A percentile compares a stretch with the other conserved stretches of the same genome.
phyloP scores from a whole-genome alignment of 805 yeast species.

The Torulaspora quercuum region DNA sequence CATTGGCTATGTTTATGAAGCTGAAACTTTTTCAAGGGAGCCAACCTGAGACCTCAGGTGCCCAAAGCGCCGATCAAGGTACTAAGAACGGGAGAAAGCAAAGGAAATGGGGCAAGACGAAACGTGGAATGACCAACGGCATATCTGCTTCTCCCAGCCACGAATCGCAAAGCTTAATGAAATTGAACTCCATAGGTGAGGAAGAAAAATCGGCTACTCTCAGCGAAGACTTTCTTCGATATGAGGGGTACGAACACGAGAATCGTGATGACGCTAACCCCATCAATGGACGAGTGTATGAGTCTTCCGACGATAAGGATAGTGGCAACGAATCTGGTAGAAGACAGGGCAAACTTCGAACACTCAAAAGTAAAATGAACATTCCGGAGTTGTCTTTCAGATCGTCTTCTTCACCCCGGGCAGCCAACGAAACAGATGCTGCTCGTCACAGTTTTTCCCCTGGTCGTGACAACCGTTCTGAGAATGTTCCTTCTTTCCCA shows the following conservation, averaged over 20 bases:
- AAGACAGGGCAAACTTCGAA: slow-evolving; percentile 21
- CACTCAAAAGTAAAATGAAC: slow-evolving; percentile 24
- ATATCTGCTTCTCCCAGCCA: not conserved
- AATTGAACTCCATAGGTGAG: slow-evolving; percentile 20
- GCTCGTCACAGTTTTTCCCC: not conserved
- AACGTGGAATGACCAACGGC: slow-evolving; percentile 2
- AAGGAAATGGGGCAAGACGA: slow-evolving; percentile 12
- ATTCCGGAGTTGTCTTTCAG: slow-evolving; percentile 23
- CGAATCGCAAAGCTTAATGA: not conserved
- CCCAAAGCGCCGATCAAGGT: not conserved
- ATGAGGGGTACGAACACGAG: slow-evolving; percentile 5
- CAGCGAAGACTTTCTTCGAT: not conserved
- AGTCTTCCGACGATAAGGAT: slow-evolving; percentile 1
- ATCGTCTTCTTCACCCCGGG: slow-evolving; percentile 7
- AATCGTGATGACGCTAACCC: not conserved
- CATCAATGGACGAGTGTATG: not conserved
- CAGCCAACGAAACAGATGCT: not conserved
- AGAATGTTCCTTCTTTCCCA: slow-evolving; percentile 1
- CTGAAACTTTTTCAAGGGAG: slow-evolving; percentile 22
- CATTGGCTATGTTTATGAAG: slow-evolving; percentile 25
- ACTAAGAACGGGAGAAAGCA: slow-evolving; percentile 10
- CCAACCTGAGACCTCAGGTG: slow-evolving; percentile 1
- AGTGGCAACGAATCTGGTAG: slow-evolving; percentile 1
- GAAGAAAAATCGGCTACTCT: slow-evolving; percentile 11
- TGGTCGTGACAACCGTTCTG: no score